phyloP scores from a whole-genome alignment of 192 early-diverging fungal species.

The Coemansia aciculifera region DNA sequence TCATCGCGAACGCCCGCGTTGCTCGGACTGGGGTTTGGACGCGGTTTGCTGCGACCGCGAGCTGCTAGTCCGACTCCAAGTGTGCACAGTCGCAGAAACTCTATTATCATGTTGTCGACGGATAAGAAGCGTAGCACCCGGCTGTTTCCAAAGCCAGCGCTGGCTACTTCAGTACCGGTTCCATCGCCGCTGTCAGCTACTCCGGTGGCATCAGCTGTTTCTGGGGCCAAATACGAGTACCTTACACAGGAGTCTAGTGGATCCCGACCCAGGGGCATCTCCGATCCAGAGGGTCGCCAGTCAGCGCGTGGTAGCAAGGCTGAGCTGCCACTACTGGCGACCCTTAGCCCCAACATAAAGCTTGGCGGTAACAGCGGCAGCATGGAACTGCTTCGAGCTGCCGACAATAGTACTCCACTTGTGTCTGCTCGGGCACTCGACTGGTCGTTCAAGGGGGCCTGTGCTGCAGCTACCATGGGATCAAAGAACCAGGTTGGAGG shows the following conservation, averaged over 20 bases:
- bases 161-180: constrained; percentile 20
- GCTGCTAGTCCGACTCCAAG: constrained; percentile 16
- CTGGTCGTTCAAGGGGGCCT: constrained; percentile 5
- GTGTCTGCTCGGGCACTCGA: constrained; percentile 13
- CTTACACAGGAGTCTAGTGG: constrained; percentile 15
- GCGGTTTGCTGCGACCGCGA: constrained; percentile 16
- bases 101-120: neutral
- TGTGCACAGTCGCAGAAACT: constrained; percentile 12
- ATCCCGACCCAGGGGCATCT: constrained; percentile 31
- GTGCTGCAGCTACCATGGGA: neutral
- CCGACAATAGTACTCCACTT: neutral
- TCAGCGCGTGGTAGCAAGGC: constrained; percentile 18
- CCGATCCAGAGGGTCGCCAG: constrained; percentile 41
- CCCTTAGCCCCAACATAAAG: neutral
- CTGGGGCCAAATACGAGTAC: constrained; percentile 18
- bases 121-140: constrained; percentile 6
- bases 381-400: constrained; percentile 2
- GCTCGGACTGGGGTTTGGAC: constrained; percentile 22
- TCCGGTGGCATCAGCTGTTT: constrained; percentile 15
- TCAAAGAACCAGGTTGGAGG: constrained; percentile 1
- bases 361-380: neutral
- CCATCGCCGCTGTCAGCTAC: constrained; percentile 19
- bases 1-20: constrained; percentile 46
- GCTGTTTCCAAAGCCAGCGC: constrained; percentile 11
- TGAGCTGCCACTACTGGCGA: neutral